Evolutionary conservation across 306 rosid genomes (phyloP), one percentile per base, ranked within the genome.

Genomic region (Alnus glutinosa): DNA sequence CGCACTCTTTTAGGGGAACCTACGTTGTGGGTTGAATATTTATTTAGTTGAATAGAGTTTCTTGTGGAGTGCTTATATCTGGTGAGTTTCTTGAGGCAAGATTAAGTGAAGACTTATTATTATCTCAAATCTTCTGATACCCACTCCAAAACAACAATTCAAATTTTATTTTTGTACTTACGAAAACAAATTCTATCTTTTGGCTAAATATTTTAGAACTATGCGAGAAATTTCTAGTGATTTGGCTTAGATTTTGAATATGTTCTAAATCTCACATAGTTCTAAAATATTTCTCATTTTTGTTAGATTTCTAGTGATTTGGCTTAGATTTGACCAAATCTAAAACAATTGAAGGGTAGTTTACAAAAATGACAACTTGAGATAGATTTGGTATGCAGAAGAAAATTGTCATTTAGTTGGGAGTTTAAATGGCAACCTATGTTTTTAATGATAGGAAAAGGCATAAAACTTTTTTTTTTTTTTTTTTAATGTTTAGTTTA

Each of bases 1-100:
- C 28, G 28, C 28, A 23, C 28, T 23, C 28, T 23, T 23, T 23
- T 74, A 70, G 51, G 74, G 81, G 79, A 44, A 32, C 48, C 19
- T 18, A 23, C 39, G 54, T n/a, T 71, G 30, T 37, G n/a, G 46
- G 47, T 36, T 34, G 70, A 36, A 64, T 13, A 36, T 61, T 61
- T 64, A 23, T 14, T 36, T 64, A 14, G 70, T 13, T 36, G 70
- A 64, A 15, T 15, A 64, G 11, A 39, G 23, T 36, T 64, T 39
- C 51, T 11, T 67, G 6, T 67, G 42, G 50, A 39, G 12, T 42
- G 51, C 28, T 67, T 34, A 64, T 37, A 36, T 7, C 23, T 36
- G 23, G 36, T 36, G 48, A 64, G 16, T 64, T 34, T 70, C 47
- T 23, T 46, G 51, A 8, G 74, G 74, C 55, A 70, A 47, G 51